Evolutionary conservation across 2,329 filamentous ascomycete species (phyloP), one percentile per base, ranked within the genome.

Genomic region (Fusarium paranaense): DNA sequence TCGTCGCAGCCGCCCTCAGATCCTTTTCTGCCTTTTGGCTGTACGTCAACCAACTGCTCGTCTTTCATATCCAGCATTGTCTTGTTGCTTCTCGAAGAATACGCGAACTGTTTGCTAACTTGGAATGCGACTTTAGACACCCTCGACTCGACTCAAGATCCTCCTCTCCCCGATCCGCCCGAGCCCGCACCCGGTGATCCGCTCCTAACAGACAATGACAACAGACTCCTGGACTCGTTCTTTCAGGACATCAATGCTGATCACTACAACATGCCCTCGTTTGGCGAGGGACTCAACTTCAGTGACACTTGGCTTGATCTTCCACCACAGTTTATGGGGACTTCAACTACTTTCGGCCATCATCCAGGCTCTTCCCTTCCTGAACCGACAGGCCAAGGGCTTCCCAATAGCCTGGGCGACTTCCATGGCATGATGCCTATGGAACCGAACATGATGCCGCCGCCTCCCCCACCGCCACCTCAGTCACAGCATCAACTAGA

Each of bases 301-400:
- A 87, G 80, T 76, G 86, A 87, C 45, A 83, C 84, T 64, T 91
- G 89, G 89, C 81, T 86, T 56, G 89, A 90, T 67, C 83, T 92
- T 22, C 91, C 91, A 6, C 91, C 91, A 2, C 87, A 87, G 58
- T 90, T 93, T 73, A 89, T 93, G 83, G 91, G 91, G 60, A 90
- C 91, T 14, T 85, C 89, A 1, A 92, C 91, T 22, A 92, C 90
- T 4, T 89, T 89, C 72, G 90, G 90, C 20, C 87, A 89, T 59
- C 88, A 89, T 38, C 82, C 85, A 16, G 77, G 80, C 40, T 73
- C 80, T 8, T 76, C 81, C 18, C 64, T 80, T 30, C 69, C 70
- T 30, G 71, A 79, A 10, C 72, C 80, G 11, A 50, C 76, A 22
- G 56, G 67, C 14, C 78, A 75, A 27, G 78, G 76, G 25, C 56